phyloP scores from a whole-genome alignment of 345 rosid species.

The Brassica rapa region DNA sequence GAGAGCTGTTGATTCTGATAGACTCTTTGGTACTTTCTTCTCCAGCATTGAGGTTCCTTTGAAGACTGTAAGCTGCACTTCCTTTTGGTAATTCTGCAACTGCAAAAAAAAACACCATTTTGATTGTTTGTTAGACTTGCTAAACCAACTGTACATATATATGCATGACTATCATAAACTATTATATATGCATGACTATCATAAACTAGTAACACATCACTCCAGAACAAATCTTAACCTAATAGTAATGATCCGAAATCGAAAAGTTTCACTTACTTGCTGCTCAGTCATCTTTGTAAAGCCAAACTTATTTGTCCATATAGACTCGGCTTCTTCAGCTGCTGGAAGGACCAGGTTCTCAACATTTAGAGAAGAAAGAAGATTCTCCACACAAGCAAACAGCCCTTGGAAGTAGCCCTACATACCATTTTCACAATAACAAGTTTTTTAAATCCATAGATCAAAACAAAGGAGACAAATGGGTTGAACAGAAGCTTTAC shows the following conservation, averaged over 20 bases:
- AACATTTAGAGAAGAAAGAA: slow-evolving; percentile 71
- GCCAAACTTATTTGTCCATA: slow-evolving; percentile 91
- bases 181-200: not conserved
- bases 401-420: slow-evolving; percentile 93
- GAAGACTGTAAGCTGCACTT: slow-evolving; percentile 76
- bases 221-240: not conserved
- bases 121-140: not conserved
- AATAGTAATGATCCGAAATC: not conserved
- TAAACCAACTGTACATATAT: not conserved
- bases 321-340: slow-evolving; percentile 91
- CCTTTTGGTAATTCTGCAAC: slow-evolving; percentile 65
- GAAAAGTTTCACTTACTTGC: slow-evolving; percentile 51
- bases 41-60: slow-evolving; percentile 87
- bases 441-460: not conserved
- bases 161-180: not conserved
- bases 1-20: slow-evolving; percentile 36
- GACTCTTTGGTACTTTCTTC: slow-evolving; percentile 57
- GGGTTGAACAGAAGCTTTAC: slow-evolving; percentile 44
- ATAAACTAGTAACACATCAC: not conserved
- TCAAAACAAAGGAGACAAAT: not conserved
- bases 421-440: not conserved
- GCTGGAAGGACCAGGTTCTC: slow-evolving; percentile 93
- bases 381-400: slow-evolving; percentile 78
- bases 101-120: slow-evolving; percentile 37
- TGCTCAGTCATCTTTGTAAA: slow-evolving; percentile 74